Conservation (phyloP, 1,284 basidiomycete genomes). For the Leccinum solheimii region DNA sequence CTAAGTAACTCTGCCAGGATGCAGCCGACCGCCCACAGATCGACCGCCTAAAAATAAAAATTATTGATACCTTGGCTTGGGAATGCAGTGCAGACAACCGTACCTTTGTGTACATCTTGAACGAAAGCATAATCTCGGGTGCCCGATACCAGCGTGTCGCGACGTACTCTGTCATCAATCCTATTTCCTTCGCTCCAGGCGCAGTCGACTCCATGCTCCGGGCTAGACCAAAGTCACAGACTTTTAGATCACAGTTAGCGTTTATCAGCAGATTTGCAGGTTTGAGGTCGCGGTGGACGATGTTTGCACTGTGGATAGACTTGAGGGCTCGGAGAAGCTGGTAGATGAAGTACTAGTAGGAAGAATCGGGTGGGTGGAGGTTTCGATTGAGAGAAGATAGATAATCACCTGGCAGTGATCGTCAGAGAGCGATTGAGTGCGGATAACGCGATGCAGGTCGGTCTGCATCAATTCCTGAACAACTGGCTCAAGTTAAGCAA, state of each 20-base stretch:
- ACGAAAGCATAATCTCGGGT: slow-evolving; percentile 88
- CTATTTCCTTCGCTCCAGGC: slow-evolving; percentile 63
- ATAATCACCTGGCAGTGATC: slow-evolving; percentile 79
- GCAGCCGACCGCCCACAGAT: slow-evolving; percentile 87
- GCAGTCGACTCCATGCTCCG: slow-evolving; percentile 66
- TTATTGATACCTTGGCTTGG: slow-evolving; percentile 2
- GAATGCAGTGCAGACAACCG: slow-evolving; percentile 7
- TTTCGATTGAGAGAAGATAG: slow-evolving; percentile 1
- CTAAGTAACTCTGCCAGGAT: slow-evolving; percentile 87
- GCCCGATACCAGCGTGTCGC: slow-evolving; percentile 85
- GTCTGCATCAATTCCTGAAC: slow-evolving; percentile 93
- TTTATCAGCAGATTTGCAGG: slow-evolving; percentile 82
- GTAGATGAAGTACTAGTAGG: slow-evolving; percentile 61
- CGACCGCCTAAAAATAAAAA: slow-evolving; percentile 56
- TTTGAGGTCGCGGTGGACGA: slow-evolving; percentile 81
- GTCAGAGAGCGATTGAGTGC: slow-evolving; percentile 84
- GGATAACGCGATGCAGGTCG: slow-evolving; percentile 87
- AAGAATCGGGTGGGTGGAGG: slow-evolving; percentile 9
- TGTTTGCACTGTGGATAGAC: slow-evolving; percentile 78
- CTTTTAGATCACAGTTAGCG: slow-evolving; percentile 85
- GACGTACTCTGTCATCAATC: slow-evolving; percentile 83
- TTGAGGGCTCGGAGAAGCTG: slow-evolving; percentile 82
- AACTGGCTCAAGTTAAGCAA: slow-evolving; percentile 43
- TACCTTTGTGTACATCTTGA: slow-evolving; percentile 81
- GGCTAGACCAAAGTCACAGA: slow-evolving; percentile 85